These are phyloP conservation scores for Annulohypoxylon moriforme DNA, from an alignment of 495 filamentous ascomycete species.

Conservation along the genomic window DNA sequence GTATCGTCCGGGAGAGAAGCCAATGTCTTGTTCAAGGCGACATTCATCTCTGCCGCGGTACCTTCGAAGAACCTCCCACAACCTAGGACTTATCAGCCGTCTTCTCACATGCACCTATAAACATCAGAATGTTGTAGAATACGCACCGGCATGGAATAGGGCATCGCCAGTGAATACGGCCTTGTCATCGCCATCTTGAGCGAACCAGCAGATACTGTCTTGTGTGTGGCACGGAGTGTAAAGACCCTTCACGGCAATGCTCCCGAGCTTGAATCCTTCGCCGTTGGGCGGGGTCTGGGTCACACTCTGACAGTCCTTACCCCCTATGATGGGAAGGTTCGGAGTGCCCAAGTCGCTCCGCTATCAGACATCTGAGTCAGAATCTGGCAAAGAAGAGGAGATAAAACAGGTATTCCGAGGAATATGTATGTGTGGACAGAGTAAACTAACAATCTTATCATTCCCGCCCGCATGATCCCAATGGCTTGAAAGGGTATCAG, in stretches of 20 bases:
- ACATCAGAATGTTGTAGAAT: neutral
- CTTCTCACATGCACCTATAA: neutral
- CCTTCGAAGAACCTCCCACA: conserved; percentile 99
- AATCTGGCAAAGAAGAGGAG: neutral
- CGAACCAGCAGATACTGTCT: conserved; percentile 91
- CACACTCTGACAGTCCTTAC: conserved; percentile 84
- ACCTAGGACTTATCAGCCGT: conserved; percentile 59
- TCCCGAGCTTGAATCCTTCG: conserved; percentile 84
- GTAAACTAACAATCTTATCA: conserved; percentile 70
- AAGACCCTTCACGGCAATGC: conserved; percentile 86
- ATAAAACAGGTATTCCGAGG: neutral
- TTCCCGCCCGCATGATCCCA: conserved; percentile 97
- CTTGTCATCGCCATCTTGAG: conserved; percentile 82
- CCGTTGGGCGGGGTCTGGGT: conserved; percentile 78
- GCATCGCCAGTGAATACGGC: conserved; percentile 97
- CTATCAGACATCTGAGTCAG: conserved; percentile 58
- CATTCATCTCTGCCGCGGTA: conserved; percentile 89
- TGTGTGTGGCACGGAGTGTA: conserved; percentile 98
- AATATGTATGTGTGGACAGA: neutral
- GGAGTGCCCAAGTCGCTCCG: conserved; percentile 69
- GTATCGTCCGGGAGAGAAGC: conserved; percentile 89
- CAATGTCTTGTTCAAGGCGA: conserved; percentile 86
- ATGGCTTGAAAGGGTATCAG: conserved; percentile 67
- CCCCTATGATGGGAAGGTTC: conserved; percentile 81
- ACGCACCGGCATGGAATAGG: conserved; percentile 87